Base-by-base conservation (phyloP, 495 filamentous ascomycete species). In the Neurospora sp. region DNA sequence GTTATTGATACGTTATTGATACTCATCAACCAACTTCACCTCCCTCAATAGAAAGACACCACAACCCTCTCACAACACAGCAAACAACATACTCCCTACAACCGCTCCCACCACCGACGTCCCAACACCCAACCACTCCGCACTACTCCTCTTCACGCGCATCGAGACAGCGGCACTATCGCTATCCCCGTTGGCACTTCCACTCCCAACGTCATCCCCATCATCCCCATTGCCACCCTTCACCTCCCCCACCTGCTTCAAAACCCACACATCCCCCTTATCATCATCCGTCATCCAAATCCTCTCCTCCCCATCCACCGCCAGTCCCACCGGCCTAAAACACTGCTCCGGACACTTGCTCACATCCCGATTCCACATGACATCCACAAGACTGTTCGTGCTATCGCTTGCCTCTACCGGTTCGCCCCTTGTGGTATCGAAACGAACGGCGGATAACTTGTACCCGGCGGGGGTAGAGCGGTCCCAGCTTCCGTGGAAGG, bases 181-280 rank as follows among this genome's bases (percentile, higher is more conserved):
- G 41, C 73, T 7, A 35, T 76, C 27, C 23, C 41, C 46, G 5
- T 46, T 40, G 66, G 39, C 60, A 70, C 69, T 35, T 20, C 72
- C 42, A 37, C 49, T 40, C 5, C 72, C 31, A 27, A 40, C 14
- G 20, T 23, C 72, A 71, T 18, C 71, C 4, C 54, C 41, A 7
- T 5, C 44, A 41, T n/a, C 70, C 4, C 27, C 73, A 54, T 49
- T 60, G 0, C 18, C 69, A 40, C 2, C 42, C n/a, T 35, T 62
- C 4, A 23, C 76, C 23, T 39, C 73, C 66, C 37, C 74, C 8
- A 41, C 62, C 69, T 66, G 72, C 72, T 75, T 75, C 44, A 91
- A 73, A 35, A 90, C 84, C 73, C 85, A 90, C 20, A 91, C 79
- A 79, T 91, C 89, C 1, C 89, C 89, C 35, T 85, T 88, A 7